Percentiles rank a stretch among this genome's conserved stretches.
phyloP scores from a whole-genome alignment of 2,329 filamentous ascomycete species.

The Curvularia sp. region DNA sequence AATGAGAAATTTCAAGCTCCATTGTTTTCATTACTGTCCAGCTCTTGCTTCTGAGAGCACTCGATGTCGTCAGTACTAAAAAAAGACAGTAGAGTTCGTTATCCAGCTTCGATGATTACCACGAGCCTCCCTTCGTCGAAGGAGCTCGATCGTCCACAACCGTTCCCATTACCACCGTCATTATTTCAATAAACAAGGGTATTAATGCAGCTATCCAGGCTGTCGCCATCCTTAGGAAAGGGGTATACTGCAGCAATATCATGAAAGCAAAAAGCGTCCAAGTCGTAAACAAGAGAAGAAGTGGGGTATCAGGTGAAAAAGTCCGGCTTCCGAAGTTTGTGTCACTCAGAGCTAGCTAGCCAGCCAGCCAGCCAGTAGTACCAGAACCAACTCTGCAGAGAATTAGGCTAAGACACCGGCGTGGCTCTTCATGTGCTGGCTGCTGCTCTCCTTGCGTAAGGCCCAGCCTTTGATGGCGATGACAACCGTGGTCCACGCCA shows the following conservation, averaged over 20 bases:
- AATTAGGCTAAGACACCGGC: constrained; percentile 39
- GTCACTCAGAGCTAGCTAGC: not conserved
- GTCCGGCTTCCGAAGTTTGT: not conserved
- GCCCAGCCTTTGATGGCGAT: constrained; percentile 92
- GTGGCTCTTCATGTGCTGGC: constrained; percentile 31
- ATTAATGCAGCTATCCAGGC: constrained; percentile 37
- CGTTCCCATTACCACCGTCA: constrained; percentile 7
- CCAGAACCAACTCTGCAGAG: not conserved
- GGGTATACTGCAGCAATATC: constrained; percentile 41
- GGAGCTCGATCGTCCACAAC: not conserved
- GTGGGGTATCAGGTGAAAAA: constrained; percentile 13
- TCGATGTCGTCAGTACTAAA: constrained; percentile 1
- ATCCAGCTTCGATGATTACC: constrained; percentile 1
- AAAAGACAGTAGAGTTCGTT: not conserved
- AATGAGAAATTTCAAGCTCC: constrained; percentile 2
- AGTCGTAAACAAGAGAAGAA: constrained; percentile 26
- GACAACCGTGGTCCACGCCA: constrained; percentile 81
- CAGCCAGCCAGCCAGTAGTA: not conserved
- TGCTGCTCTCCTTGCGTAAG: constrained; percentile 46
- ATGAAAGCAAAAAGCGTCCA: constrained; percentile 14
- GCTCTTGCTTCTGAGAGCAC: not conserved
- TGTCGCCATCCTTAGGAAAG: constrained; percentile 25
- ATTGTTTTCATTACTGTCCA: constrained; percentile 1
- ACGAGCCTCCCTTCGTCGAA: not conserved
- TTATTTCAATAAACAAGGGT: constrained; percentile 6